Conservation (phyloP, 1,284 basidiomycete genomes). For the Wolfiporia cocos region DNA sequence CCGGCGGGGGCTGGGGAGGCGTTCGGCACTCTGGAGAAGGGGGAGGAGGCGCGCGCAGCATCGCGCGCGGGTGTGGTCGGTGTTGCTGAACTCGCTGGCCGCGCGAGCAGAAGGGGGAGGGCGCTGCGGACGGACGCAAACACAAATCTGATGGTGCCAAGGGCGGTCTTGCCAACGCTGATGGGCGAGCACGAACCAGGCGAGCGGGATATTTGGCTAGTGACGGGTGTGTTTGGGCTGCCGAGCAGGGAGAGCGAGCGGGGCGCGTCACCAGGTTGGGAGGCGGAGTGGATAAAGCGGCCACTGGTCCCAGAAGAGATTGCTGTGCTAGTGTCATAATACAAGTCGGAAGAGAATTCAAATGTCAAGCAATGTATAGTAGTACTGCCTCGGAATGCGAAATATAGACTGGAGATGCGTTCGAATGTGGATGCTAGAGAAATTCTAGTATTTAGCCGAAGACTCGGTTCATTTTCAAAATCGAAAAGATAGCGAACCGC, state of each 20-base stretch:
- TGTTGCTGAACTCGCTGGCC: constrained; percentile 42
- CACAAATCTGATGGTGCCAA: constrained; percentile 63
- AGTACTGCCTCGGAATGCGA: no score
- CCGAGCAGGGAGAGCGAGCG: constrained; percentile 36
- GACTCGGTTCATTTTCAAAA: no score
- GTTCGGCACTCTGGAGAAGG: constrained; percentile 42
- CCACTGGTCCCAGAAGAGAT: constrained; percentile 40
- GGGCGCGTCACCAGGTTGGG: constrained; percentile 43
- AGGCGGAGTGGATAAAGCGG: constrained; percentile 45
- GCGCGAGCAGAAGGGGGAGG: constrained; percentile 30
- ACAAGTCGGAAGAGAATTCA: background rate
- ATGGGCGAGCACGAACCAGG: constrained; percentile 39
- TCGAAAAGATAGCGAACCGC: no score
- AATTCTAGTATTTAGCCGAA: no score
- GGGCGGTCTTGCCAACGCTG: constrained; percentile 64
- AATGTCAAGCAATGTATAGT: no score
- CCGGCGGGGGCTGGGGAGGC: constrained; percentile 33
- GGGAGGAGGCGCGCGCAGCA: constrained; percentile 42
- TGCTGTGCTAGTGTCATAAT: constrained; percentile 21
- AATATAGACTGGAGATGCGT: no score
- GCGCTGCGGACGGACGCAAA: constrained; percentile 70
- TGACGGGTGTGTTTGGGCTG: constrained; percentile 65
- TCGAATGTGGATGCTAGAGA: no score
- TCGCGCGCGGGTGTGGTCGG: constrained; percentile 61
- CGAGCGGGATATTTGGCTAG: constrained; percentile 46